phyloP scores from a whole-genome alignment of 2,329 filamentous ascomycete genomes.

The Chalaropsis ovoidea region DNA sequence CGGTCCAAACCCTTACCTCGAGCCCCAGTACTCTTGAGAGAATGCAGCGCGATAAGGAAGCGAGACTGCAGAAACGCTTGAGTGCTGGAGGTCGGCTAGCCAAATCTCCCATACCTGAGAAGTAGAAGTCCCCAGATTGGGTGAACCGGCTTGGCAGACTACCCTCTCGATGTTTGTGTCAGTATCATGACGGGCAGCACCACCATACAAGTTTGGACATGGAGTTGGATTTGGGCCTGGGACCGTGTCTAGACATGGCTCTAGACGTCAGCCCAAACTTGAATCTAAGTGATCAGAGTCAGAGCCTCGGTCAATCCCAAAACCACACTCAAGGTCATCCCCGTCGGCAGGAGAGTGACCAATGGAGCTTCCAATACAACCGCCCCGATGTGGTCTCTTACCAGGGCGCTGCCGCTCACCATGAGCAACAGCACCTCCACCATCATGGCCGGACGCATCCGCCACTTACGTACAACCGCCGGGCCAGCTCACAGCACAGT shows the following conservation, averaged over 20 bases:
- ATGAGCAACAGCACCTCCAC: neutral
- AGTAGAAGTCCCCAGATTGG: conserved; percentile 38
- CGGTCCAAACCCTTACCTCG: conserved; percentile 45
- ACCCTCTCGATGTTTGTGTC: conserved; percentile 19
- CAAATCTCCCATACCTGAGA: conserved; percentile 53
- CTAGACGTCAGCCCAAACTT: neutral
- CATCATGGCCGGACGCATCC: neutral
- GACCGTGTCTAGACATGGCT: neutral
- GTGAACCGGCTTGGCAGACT: conserved; percentile 26
- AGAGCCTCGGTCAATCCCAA: neutral
- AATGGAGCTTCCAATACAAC: conserved; percentile 10
- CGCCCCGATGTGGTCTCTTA: neutral
- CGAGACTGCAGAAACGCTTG: conserved; percentile 64
- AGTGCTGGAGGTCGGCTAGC: conserved; percentile 66
- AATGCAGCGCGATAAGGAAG: conserved; percentile 53
- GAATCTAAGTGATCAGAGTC: conserved; percentile 1
- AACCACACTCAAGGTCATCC: neutral
- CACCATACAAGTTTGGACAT: conserved; percentile 1
- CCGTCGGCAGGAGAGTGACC: neutral
- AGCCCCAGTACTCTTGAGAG: conserved; percentile 35
- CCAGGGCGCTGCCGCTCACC: neutral
- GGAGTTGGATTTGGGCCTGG: neutral
- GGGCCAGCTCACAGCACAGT: conserved; percentile 7
- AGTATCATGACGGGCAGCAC: neutral
- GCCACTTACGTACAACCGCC: neutral